Conservation (phyloP, 2,329 filamentous ascomycete species). For the Furcasterigmium sp. region DNA sequence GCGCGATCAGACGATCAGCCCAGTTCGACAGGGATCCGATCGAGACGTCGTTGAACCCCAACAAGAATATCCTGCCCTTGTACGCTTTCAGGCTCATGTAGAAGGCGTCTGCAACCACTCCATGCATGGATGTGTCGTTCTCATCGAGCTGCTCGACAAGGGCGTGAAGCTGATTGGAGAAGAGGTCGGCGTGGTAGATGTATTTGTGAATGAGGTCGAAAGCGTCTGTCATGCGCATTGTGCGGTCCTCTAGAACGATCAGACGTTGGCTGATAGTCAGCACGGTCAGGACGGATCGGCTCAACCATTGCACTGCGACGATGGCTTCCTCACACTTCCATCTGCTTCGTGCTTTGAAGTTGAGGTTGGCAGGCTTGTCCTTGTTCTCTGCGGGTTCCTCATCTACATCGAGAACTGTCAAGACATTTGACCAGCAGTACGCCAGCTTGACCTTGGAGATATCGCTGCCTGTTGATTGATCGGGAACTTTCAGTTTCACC, state of each 20-base stretch:
- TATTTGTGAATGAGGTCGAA: conserved; percentile 90
- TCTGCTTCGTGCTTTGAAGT: conserved; percentile 76
- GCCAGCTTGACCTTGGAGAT: conserved; percentile 81
- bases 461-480: conserved; percentile 60
- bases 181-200: conserved; percentile 86
- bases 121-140: conserved; percentile 84
- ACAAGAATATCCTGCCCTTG: conserved; percentile 85
- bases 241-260: conserved; percentile 84
- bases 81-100: conserved; percentile 97
- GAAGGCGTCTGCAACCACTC: conserved; percentile 93
- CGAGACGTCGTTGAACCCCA: conserved; percentile 90
- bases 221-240: conserved; percentile 86
- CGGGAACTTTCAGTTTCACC: conserved; percentile 78
- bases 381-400: conserved; percentile 63
- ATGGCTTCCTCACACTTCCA: conserved; percentile 96
- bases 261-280: conserved; percentile 92
- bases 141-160: conserved; percentile 88
- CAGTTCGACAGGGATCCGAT: conserved; percentile 93
- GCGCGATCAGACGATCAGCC: conserved; percentile 86
- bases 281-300: conserved; percentile 83
- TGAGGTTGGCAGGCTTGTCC: conserved; percentile 72
- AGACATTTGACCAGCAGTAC: conserved; percentile 98
- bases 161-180: conserved; percentile 77
- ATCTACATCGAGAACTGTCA: conserved; percentile 87
- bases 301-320: conserved; percentile 94